Conservation (phyloP, 2,329 filamentous ascomycete species). For the Ascosphaera apis region DNA sequence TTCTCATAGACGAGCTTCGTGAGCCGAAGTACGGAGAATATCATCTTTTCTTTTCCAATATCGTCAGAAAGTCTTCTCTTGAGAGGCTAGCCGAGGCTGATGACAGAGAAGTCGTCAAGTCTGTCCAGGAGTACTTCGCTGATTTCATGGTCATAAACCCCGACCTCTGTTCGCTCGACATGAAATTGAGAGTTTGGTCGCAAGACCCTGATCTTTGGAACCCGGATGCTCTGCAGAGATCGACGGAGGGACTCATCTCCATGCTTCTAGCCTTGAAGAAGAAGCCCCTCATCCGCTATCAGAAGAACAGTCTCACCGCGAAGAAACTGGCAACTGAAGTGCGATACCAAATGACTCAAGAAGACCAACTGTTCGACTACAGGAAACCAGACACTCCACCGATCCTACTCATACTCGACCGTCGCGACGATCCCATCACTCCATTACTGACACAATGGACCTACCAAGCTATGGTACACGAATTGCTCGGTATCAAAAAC, state of each 20-base stretch:
- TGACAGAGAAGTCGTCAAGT: slow-evolving; percentile 87
- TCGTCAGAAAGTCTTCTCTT: slow-evolving; percentile 85
- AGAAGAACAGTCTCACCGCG: slow-evolving; percentile 69
- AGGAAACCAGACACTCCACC: slow-evolving; percentile 84
- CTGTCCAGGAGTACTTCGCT: slow-evolving; percentile 86
- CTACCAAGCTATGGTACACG: slow-evolving; percentile 99
- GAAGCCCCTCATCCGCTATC: slow-evolving; percentile 81
- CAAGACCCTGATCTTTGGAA: slow-evolving; percentile 73
- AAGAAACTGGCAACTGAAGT: slow-evolving; percentile 89
- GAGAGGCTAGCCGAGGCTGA: slow-evolving; percentile 90
- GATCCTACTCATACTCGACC: slow-evolving; percentile 71
- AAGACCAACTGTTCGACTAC: slow-evolving; percentile 93
- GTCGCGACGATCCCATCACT: slow-evolving; percentile 83
- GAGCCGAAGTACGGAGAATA: slow-evolving; percentile 98
- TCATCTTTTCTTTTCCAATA: slow-evolving; percentile 90
- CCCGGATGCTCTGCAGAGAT: slow-evolving; percentile 60
- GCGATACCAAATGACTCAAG: slow-evolving; percentile 78
- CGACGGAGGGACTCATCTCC: slow-evolving; percentile 69
- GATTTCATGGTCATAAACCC: slow-evolving; percentile 92
- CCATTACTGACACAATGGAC: slow-evolving; percentile 94
- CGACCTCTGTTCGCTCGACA: slow-evolving; percentile 63
- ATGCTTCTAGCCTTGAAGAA: slow-evolving; percentile 80
- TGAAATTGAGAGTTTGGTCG: slow-evolving; percentile 61
- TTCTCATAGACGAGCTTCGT: slow-evolving; percentile 80
- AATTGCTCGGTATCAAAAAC: slow-evolving; percentile 79